Conservation (phyloP, 129 eudicot genomes). For the Flaveria brownii region DNA sequence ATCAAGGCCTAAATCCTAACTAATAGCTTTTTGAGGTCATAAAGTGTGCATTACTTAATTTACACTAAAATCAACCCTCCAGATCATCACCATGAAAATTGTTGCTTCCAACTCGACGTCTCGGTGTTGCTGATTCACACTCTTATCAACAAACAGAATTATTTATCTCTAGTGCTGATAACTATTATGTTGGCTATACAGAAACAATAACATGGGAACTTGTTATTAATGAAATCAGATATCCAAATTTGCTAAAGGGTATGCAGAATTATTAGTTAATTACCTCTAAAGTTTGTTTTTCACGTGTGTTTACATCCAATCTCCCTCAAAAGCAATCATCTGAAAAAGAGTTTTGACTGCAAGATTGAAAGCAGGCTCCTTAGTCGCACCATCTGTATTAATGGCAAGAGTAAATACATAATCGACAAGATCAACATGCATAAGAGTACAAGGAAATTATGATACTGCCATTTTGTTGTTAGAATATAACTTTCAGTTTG, state of each 20-base stretch:
- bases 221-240: background rate
- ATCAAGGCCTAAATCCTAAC: background rate
- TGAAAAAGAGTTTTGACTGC: background rate
- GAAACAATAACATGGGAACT: background rate
- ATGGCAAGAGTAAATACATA: slow-evolving; percentile 22
- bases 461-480: slow-evolving; percentile 63
- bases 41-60: too few relatives aligned
- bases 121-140: background rate
- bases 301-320: slow-evolving; percentile 9
- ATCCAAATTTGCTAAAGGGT: background rate
- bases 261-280: background rate
- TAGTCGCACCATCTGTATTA: slow-evolving; percentile 62
- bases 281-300: slow-evolving; percentile 10
- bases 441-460: slow-evolving; percentile 25
- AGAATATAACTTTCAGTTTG: slow-evolving; percentile 15
- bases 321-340: slow-evolving; percentile 13
- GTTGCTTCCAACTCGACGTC: background rate
- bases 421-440: slow-evolving; percentile 15
- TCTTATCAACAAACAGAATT: background rate
- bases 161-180: background rate
- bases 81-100: background rate
- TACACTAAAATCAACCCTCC: background rate
- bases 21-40: background rate
- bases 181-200: background rate
- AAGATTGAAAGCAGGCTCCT: slow-evolving; percentile 36